phyloP scores from a whole-genome alignment of 2,329 filamentous ascomycete genomes.

The Lojkania enalia region DNA sequence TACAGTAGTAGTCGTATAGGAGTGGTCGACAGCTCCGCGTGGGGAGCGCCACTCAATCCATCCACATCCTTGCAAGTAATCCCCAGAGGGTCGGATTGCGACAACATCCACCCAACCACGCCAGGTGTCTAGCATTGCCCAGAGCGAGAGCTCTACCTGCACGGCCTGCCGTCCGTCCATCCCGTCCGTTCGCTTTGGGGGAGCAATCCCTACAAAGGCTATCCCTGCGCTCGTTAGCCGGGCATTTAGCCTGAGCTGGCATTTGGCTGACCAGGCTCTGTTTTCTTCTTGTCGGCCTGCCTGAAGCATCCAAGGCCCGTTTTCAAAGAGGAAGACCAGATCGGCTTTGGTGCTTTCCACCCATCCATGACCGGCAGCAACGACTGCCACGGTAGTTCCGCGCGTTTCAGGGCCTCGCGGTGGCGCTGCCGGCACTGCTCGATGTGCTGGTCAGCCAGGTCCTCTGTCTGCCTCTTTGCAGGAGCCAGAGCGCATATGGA shows the following conservation, averaged over 20 bases:
- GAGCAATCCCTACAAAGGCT: conserved; percentile 22
- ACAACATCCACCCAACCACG: conserved; percentile 29
- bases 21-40: conserved; percentile 15
- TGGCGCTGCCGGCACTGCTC: conserved; percentile 27
- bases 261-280: conserved; percentile 1
- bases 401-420: conserved; percentile 34
- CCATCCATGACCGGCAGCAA: conserved; percentile 1
- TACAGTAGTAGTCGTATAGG: conserved; percentile 11
- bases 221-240: conserved; percentile 34
- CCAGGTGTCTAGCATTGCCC: conserved; percentile 18
- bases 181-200: too few relatives aligned
- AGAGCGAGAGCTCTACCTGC: conserved; percentile 29
- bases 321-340: conserved; percentile 27
- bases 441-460: conserved; percentile 9
- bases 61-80: too few relatives aligned
- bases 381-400: conserved; percentile 26
- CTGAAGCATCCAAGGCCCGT: conserved; percentile 33
- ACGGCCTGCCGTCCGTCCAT: conserved; percentile 43
- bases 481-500: conserved; percentile 33
- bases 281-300: conserved; percentile 26
- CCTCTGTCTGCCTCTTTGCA: conserved; percentile 20
- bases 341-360: too few relatives aligned
- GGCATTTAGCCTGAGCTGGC: conserved; percentile 44
- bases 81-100: conserved; percentile 31
- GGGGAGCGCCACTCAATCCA: neutral